Evolutionary conservation across 1,139 yeast species (phyloP), one percentile per base, ranked within the genome.

Genomic region (Nakaseomyces delphensis): DNA sequence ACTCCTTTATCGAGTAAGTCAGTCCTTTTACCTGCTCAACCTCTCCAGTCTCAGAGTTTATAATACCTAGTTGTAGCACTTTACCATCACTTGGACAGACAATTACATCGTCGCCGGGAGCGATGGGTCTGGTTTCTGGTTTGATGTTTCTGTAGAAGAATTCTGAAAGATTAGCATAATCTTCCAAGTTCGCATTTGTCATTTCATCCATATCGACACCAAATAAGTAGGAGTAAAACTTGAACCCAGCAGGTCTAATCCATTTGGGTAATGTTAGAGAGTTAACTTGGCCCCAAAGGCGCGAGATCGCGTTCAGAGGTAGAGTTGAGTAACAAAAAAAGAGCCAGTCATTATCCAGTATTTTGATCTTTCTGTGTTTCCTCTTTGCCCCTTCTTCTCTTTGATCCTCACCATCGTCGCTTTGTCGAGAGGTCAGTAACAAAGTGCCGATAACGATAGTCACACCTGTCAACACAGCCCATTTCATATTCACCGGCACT

Each of bases 1-100:
- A 74, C 6, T 95, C 93, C 54, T 85, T 93, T 13, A 91, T 73
- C 1, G 95, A 82, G 62, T 93, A 93, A 0, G 95, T 85, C 74
- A 91, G 77, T 7, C 98, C 99, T 65, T 93, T 93, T 39, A 93
- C 97, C 62, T 91, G 97, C 64, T 91, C 97, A 47, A 93, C 87
- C 54, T 83, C 85, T 33, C 95, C 94, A 52, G 79, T 72, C 45
- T 80, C 82, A 1, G 64, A 53, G 46, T 70, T 65, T 42, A 89
- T 86, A 21, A 77, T 69, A 35, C 99, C 99, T 51, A 85, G 74
- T 54, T 86, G 89, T 48, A 93, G 68, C 7, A 93, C 82, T 51
- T 76, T 82, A 23, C 99, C 99, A 63, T 93, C 99, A 40, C 96
- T 80, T 2, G 99, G 99, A 29, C 94, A 81, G 7, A 83, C 94